Evolutionary conservation across 768 basidiomycete genomes (phyloP), one percentile per base, ranked within the genome.

Genomic region (Tylopilus plumbeoviolaceoides): DNA sequence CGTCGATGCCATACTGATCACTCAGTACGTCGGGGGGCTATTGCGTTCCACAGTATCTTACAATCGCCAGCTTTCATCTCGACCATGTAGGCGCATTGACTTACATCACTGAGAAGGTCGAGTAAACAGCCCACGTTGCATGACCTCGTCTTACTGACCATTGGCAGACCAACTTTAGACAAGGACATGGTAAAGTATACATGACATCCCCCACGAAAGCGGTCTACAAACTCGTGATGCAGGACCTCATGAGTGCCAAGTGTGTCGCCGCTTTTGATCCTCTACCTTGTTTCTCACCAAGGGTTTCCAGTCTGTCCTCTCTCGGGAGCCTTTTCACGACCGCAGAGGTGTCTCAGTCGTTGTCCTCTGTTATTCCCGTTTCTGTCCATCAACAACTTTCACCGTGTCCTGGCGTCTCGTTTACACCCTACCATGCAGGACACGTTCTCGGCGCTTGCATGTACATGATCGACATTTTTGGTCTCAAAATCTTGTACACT

Each of bases 171-270:
- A 98, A 97, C 71, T 98, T 99, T 69, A 76, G 83, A 65, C 91
- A 97, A 66, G 95, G 95, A 18, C 87, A 86, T 53, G 95, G 95
- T 18, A 95, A 33, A 33, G 33, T 33, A 14, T 33, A 33, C 33
- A 95, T 98, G 95, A 98, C 95, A 94, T 70, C 11, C 12, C 92
- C 95, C 2, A 99, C 95, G 11, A 99, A 98, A 71, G 95, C 92
- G 3, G 81, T 98, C 46, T 94, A 98, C 75, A 93, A 93, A 57
- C 90, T 95, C 68, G 93, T 98, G 78, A 98, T 98, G 95, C 92
- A 95, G 69, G 95, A 98, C 65, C 95, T 89, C 64, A 86, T 98
- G 49, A 83, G 91, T 28, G 92, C 89, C 80, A 83, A 90, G 94
- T 94, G 44, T 46, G 81, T 72, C 18, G 4, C 15, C 28, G 17